Percentiles rank a stretch among this genome's conserved stretches.
Evolutionary conservation across 495 filamentous ascomycete species (phyloP).

Genomic region (Penicillium chermesinum): DNA sequence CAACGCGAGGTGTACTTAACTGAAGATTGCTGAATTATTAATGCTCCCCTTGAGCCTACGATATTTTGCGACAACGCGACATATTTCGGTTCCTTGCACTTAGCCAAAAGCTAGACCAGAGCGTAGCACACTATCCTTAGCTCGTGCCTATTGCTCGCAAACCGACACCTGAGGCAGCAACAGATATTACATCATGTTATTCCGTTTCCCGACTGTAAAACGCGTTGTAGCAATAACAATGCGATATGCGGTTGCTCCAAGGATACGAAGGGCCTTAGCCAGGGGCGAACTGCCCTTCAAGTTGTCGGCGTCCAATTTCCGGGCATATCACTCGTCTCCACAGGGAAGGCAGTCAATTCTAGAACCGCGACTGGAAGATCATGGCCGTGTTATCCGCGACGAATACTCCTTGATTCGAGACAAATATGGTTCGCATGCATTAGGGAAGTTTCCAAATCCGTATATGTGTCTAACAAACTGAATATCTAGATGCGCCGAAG

Average conservation of each 20-base stretch:
- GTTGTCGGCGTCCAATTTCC: neutral
- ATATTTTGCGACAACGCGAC: too few relatives aligned
- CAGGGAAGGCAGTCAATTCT: constrained; percentile 10
- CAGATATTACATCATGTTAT: constrained; percentile 14
- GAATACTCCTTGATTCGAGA: constrained; percentile 70
- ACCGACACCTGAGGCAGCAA: constrained; percentile 10
- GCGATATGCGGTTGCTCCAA: constrained; percentile 15
- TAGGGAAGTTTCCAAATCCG: too few relatives aligned
- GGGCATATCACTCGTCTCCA: constrained; percentile 7
- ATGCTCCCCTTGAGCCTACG: too few relatives aligned
- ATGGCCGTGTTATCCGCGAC: constrained; percentile 67
- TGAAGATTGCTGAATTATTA: too few relatives aligned
- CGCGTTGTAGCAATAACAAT: constrained; percentile 14
- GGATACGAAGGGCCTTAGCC: neutral
- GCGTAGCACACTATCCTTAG: neutral
- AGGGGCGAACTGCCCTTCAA: neutral
- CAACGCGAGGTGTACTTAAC: too few relatives aligned
- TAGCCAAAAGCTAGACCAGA: too few relatives aligned
- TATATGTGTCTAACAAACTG: neutral
- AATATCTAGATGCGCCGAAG: constrained; percentile 53
- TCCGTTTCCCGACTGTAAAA: constrained; percentile 10
- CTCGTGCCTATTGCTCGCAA: neutral
- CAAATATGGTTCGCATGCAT: constrained; percentile 58
- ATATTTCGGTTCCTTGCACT: too few relatives aligned
- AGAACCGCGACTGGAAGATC: constrained; percentile 56